phyloP scores from a whole-genome alignment of 495 filamentous ascomycete genomes.

The Chlorociboria aeruginascens region DNA sequence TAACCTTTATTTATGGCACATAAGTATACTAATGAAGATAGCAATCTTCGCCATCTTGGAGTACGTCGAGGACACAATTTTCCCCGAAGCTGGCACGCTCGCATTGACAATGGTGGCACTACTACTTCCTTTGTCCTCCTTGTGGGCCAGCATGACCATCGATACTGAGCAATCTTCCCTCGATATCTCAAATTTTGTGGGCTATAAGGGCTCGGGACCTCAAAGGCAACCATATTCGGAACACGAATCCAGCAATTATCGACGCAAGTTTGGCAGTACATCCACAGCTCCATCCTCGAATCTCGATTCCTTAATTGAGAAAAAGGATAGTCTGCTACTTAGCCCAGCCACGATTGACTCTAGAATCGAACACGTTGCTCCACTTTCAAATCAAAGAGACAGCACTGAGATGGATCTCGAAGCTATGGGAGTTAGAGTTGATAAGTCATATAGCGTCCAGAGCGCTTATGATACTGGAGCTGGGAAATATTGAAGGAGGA shows the following conservation, averaged over 20 bases:
- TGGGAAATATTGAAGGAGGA: no score
- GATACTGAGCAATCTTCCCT: background rate
- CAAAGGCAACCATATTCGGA: background rate
- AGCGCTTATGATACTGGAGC: constrained; percentile 5
- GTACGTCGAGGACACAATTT: constrained; percentile 27
- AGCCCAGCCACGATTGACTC: background rate
- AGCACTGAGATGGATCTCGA: constrained; percentile 16
- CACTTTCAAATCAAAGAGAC: background rate
- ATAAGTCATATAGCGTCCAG: constrained; percentile 11
- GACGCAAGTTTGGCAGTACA: background rate
- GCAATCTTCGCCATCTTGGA: constrained; percentile 61
- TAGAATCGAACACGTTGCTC: background rate
- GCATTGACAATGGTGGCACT: constrained; percentile 56
- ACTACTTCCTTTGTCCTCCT: constrained; percentile 66
- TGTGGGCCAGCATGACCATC: constrained; percentile 47
- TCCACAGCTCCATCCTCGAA: background rate
- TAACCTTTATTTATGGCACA: constrained; percentile 4
- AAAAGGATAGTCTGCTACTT: constrained; percentile 2
- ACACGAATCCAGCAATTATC: background rate
- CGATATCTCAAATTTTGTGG: background rate
- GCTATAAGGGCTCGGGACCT: background rate
- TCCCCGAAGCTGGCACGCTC: constrained; percentile 48
- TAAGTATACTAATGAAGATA: constrained; percentile 19
- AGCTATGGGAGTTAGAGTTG: constrained; percentile 11
- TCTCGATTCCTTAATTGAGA: background rate